Evolutionary conservation across 345 rosid genomes (phyloP).

Genomic region (Bruguiera gymnorhiza): DNA sequence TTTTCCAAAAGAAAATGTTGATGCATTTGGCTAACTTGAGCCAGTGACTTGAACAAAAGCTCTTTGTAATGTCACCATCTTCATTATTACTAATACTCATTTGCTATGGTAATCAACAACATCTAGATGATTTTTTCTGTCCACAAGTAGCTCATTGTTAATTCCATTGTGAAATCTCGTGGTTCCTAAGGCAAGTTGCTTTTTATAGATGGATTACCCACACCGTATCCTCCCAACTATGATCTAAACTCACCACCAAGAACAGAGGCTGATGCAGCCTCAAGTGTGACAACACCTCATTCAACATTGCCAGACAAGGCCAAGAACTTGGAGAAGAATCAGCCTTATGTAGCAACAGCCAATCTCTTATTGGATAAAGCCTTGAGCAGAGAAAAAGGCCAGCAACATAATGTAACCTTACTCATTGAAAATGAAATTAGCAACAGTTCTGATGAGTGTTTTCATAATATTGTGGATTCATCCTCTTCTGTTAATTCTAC

Average conservation of each 20-base stretch:
- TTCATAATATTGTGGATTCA: conserved; percentile 43
- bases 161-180: conserved; percentile 7
- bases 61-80: too few species aligned
- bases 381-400: conserved; percentile 27
- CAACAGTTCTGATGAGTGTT: conserved; percentile 27
- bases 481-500: conserved; percentile 36
- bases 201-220: conserved; percentile 50
- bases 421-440: conserved; percentile 23
- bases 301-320: neutral
- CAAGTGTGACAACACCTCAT: conserved; percentile 33
- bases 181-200: conserved; percentile 1
- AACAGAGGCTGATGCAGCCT: conserved; percentile 38
- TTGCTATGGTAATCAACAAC: too few species aligned
- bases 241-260: conserved; percentile 48
- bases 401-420: conserved; percentile 21
- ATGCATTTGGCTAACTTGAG: too few species aligned
- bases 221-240: conserved; percentile 33
- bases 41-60: too few species aligned
- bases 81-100: too few species aligned
- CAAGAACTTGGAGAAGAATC: conserved; percentile 19
- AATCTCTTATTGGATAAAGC: conserved; percentile 15
- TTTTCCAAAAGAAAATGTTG: too few species aligned
- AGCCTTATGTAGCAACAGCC: conserved; percentile 2
- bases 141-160: neutral
- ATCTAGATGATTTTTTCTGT: too few species aligned